Conservation (phyloP, 495 filamentous ascomycete genomes). For the Aspergillus coremiiformis region DNA sequence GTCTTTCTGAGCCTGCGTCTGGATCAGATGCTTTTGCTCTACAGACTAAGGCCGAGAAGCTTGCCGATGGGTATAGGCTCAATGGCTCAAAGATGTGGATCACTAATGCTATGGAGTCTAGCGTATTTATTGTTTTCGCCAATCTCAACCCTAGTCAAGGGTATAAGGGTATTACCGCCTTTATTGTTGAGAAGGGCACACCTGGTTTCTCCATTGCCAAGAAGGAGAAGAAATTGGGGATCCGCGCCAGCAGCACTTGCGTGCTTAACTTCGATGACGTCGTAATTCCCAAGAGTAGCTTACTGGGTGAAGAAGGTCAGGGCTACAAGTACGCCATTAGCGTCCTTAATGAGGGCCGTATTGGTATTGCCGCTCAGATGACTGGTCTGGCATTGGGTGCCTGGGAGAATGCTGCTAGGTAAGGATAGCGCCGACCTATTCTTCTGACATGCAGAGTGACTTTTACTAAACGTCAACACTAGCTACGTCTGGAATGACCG, state of each 20-base stretch:
- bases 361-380: constrained; percentile 98
- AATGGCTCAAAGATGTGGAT: constrained; percentile 99
- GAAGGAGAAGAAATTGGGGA: constrained; percentile 99
- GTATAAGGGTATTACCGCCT: constrained; percentile 94
- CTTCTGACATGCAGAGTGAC: not conserved
- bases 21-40: constrained; percentile 96
- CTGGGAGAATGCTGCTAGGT: constrained; percentile 90
- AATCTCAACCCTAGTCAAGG: constrained; percentile 82
- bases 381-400: constrained; percentile 91
- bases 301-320: constrained; percentile 80
- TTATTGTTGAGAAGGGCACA: constrained; percentile 84
- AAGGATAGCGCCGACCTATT: constrained; percentile 20
- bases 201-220: constrained; percentile 93
- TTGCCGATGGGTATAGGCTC: constrained; percentile 73
- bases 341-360: constrained; percentile 93
- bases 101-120: constrained; percentile 89
- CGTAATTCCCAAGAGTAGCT: constrained; percentile 74
- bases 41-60: constrained; percentile 74
- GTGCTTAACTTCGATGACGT: constrained; percentile 98
- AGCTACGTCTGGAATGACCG: constrained; percentile 95
- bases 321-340: constrained; percentile 98
- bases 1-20: constrained; percentile 86
- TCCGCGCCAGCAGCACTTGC: constrained; percentile 90
- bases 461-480: constrained; percentile 1
- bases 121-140: constrained; percentile 96